Evolutionary conservation across 2,329 filamentous ascomycete genomes (phyloP), one percentile per base, ranked within the genome.

Genomic region (Xylariales sp.): DNA sequence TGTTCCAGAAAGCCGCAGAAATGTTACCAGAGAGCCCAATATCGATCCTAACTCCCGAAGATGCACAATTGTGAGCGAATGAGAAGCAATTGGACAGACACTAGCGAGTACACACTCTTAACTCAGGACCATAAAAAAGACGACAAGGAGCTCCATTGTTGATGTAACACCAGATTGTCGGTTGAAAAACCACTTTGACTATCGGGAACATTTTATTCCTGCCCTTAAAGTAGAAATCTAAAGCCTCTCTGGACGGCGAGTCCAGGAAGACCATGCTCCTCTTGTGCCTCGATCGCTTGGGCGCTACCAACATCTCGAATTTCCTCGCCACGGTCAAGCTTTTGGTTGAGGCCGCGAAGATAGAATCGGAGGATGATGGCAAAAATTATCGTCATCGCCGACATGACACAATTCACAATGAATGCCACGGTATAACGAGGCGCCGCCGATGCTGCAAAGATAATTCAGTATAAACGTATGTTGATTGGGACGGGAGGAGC

Each of bases 321-420:
- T 16, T 31, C 36, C 18, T 29, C 36, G 14, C 16, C 36, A 4
- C n/a, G 22, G 18, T 38, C 36, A 5, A 38, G 36, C 9, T 27
- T 28, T 9, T 24, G 28, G 25, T 38, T 38, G n/a, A 38, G 18
- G 14, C 18, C 4, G 11, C 22, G n/a, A 8, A 38, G 15, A 18
- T 38, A 29, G 24, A 38, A 38, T 4, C 36, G 36, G 8, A 38
- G 36, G 21, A 28, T 16, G 11, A 27, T 38, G 14, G 36, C 36
- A 11, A 15, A 15, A 12, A 38, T 14, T 7, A 38, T 38, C 12
- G 36, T 38, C 36, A 38, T 38, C 12, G 36, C 36, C 16, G 36
- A 38, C 36, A 38, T 38, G n/a, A 11, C 36, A 28, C n/a, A 14
- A n/a, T 38, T 38, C 15, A 38, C 36, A 20, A n/a, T 16, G 16